Conservation (phyloP, 2,329 filamentous ascomycete species). For the Ophiostoma quercus region DNA sequence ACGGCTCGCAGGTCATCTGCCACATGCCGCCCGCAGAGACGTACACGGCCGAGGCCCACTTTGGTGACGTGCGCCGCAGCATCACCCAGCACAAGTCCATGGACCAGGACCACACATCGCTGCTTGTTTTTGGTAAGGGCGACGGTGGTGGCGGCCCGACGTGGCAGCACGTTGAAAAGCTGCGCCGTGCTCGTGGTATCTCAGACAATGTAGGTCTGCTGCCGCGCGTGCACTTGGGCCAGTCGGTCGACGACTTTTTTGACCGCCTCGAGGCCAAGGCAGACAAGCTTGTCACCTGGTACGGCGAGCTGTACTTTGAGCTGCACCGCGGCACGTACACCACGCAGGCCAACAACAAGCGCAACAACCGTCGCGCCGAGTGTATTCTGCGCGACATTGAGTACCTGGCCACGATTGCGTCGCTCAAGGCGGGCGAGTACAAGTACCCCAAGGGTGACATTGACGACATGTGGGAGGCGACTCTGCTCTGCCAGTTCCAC, state of each 20-base stretch:
- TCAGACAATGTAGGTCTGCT: slow-evolving; percentile 65
- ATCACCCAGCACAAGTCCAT: slow-evolving; percentile 91
- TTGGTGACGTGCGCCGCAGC: slow-evolving; percentile 87
- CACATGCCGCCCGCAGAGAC: slow-evolving; percentile 97
- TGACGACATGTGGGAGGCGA: slow-evolving; percentile 90
- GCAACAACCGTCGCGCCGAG: slow-evolving; percentile 83
- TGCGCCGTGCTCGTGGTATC: slow-evolving; percentile 84
- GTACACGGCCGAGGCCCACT: slow-evolving; percentile 90
- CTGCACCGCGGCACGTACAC: slow-evolving; percentile 96
- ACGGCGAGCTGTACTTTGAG: slow-evolving; percentile 96
- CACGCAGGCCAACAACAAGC: slow-evolving; percentile 95
- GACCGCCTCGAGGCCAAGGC: slow-evolving; percentile 75
- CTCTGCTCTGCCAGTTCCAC: slow-evolving; percentile 93
- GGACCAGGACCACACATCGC: slow-evolving; percentile 83
- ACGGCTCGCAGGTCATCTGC: slow-evolving; percentile 93
- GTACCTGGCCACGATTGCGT: slow-evolving; percentile 78
- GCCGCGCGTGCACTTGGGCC: slow-evolving; percentile 82
- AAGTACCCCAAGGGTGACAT: slow-evolving; percentile 92
- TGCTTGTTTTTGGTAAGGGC: slow-evolving; percentile 93
- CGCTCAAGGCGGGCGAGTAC: slow-evolving; percentile 63
- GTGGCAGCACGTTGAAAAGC: slow-evolving; percentile 89
- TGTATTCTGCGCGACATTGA: slow-evolving; percentile 82
- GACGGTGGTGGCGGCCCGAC: slow-evolving; percentile 95
- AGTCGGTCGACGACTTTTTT: slow-evolving; percentile 92
- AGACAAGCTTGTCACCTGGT: slow-evolving; percentile 83